Evolutionary conservation across 2,329 filamentous ascomycete genomes (phyloP), one percentile per base, ranked within the genome.

Genomic region (Gnomoniopsis smithogilvyi): DNA sequence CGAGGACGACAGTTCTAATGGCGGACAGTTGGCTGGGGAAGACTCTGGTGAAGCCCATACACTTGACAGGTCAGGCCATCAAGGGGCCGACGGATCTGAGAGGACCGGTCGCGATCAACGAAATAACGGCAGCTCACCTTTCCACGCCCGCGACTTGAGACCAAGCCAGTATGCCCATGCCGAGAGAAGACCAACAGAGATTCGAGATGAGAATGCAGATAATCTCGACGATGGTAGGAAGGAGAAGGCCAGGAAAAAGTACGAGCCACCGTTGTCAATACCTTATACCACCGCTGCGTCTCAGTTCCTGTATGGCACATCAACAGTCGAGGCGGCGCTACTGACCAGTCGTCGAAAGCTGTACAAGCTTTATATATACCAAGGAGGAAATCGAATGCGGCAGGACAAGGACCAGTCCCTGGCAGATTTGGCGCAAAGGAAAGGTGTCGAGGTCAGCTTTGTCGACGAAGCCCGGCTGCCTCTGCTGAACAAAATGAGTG

Each of bases 291-390:
- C 92, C 0, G 89, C 94, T 0, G 91, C 91, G 6, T 96, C 93
- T 0, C 89, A 96, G 62, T 98, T 97, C 66, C 78, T 99, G 2
- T 98, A 96, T 69, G 95, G 95, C 6, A 84, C 83, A 48, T 90
- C 89, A 2, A 86, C 91, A 1, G 91, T 98, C 22, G 81, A 89
- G 63, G 90, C 93, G 21, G 93, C 92, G 0, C 77, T 99, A 21
- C 85, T 81, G 64, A 70, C 75, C 50, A 78, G 78, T 12, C 81
- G 85, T 36, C 86, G 95, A 59, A 86, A 90, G 67, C 74, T 96
- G 2, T 96, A 97, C 76, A 90, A 87, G 56, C 81, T 99, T 3
- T 96, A 98, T 71, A 77, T 96, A 12, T 88, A 89, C 68, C 79
- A 77, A 51, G 81, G 82, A 12, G 75, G 80, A 50, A 85, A 84